Conservation (phyloP, 345 rosid genomes). For the Eucalyptus viminalis region DNA sequence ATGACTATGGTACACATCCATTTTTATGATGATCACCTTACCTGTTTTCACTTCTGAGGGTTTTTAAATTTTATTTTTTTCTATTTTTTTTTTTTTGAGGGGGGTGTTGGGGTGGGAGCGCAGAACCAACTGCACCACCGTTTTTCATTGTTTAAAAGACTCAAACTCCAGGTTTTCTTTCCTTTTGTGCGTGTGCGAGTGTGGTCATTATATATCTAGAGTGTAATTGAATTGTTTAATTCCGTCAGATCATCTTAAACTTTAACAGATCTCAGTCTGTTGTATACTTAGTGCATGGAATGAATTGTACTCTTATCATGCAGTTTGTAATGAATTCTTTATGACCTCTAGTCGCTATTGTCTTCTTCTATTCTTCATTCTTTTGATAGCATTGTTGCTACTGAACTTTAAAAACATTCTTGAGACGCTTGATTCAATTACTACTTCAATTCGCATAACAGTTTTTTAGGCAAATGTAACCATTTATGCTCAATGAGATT, state of each 20-base stretch:
- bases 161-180: background rate
- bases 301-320: background rate
- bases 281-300: background rate
- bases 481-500: background rate
- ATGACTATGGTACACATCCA: constrained; percentile 57
- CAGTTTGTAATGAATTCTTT: background rate
- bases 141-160: background rate
- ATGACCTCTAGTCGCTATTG: background rate
- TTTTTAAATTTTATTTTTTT: background rate
- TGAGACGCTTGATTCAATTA: background rate
- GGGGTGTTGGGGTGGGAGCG: background rate
- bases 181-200: no score
- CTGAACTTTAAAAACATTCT: background rate
- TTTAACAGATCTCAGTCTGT: background rate
- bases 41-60: background rate
- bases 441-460: background rate
- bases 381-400: background rate
- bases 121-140: background rate
- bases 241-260: background rate
- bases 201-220: background rate
- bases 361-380: background rate
- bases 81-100: background rate
- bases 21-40: background rate
- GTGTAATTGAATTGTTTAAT: background rate
- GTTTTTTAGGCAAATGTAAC: background rate